Evolutionary conservation across 2,329 filamentous ascomycete genomes (phyloP).

Genomic region (Penicillium polonicum): DNA sequence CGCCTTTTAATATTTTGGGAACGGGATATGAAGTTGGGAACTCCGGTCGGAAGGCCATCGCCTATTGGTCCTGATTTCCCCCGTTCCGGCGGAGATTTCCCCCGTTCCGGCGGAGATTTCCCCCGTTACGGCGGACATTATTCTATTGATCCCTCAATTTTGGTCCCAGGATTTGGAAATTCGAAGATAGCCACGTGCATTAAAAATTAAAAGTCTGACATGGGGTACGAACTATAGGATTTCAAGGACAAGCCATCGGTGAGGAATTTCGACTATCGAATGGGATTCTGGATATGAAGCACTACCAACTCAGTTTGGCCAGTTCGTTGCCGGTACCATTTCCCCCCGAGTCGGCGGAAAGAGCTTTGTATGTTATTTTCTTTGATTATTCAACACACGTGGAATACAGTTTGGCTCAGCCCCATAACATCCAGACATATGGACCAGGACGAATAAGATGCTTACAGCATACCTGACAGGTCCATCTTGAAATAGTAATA

Average conservation of each 20-base stretch:
- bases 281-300: not conserved
- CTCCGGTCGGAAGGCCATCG: no score
- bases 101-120: not conserved
- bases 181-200: not conserved
- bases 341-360: not conserved
- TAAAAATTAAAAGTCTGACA: not conserved
- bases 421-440: not conserved
- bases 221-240: not conserved
- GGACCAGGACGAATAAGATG: not conserved
- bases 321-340: no score
- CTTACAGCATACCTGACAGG: not conserved
- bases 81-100: not conserved
- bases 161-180: not conserved
- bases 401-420: not conserved
- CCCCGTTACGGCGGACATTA: not conserved
- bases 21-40: not conserved
- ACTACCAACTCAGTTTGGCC: not conserved
- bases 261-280: not conserved
- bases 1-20: conserved; percentile 1
- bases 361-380: not conserved
- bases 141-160: conserved; percentile 1
- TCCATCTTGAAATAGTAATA: not conserved
- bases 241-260: not conserved
- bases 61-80: not conserved
- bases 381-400: not conserved